These are phyloP conservation scores for Pisolithus tinctorius DNA, from an alignment of 768 basidiomycete species.

Conservation along the genomic window DNA sequence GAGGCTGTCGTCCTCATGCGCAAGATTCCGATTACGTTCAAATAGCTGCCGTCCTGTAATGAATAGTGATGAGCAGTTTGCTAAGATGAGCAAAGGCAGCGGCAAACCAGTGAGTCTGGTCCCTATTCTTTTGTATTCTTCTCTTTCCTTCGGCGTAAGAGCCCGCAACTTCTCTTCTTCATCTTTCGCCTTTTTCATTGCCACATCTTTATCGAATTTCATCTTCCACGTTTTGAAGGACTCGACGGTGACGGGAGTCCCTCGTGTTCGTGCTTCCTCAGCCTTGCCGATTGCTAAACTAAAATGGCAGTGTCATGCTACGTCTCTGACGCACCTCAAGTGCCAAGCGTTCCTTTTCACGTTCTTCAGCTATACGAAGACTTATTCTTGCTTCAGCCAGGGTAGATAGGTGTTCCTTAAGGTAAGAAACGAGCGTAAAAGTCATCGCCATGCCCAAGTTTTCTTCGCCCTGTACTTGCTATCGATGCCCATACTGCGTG, in stretches of 20 bases:
- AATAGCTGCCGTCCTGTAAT: slow-evolving; percentile 86
- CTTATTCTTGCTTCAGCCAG: slow-evolving; percentile 58
- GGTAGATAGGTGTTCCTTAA: slow-evolving; percentile 67
- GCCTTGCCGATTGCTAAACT: slow-evolving; percentile 43
- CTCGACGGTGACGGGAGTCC: slow-evolving; percentile 84
- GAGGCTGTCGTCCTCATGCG: slow-evolving; percentile 66
- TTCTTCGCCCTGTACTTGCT: slow-evolving; percentile 57
- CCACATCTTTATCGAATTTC: slow-evolving; percentile 67
- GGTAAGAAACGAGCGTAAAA: slow-evolving; percentile 83
- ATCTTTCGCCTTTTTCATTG: slow-evolving; percentile 50
- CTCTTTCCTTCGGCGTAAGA: slow-evolving; percentile 73
- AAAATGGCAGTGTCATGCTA: not conserved
- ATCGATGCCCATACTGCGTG: not conserved
- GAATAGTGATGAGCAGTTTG: not conserved
- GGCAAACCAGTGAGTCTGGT: slow-evolving; percentile 63
- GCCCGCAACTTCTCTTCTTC: slow-evolving; percentile 75
- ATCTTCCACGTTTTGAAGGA: slow-evolving; percentile 79
- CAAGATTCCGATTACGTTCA: slow-evolving; percentile 69
- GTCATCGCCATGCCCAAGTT: slow-evolving; percentile 97
- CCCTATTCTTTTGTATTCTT: slow-evolving; percentile 65
- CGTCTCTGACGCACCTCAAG: slow-evolving; percentile 54
- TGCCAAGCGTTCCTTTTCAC: slow-evolving; percentile 64
- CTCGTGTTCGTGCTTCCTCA: slow-evolving; percentile 80
- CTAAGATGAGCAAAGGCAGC: not conserved
- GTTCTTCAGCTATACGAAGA: slow-evolving; percentile 50